Conservation (phyloP, 352 stramenopile species). For the Phytophthora brassicae region DNA sequence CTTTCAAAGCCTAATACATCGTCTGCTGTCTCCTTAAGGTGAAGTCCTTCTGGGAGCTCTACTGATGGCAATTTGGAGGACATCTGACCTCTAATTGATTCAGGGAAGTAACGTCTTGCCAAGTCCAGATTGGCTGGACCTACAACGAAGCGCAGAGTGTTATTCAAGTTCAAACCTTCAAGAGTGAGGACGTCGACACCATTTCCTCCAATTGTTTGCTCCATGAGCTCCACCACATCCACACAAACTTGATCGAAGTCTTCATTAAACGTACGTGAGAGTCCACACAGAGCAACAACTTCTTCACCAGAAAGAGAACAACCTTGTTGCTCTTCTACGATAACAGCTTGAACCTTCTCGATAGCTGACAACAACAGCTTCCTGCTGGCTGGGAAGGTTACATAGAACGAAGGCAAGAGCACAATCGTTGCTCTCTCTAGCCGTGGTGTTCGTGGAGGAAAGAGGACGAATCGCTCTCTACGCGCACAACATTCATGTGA, state of each 20-base stretch:
- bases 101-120: slow-evolving; percentile 47
- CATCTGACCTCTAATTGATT: slow-evolving; percentile 47
- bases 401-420: slow-evolving; percentile 43
- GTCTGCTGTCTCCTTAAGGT: slow-evolving; percentile 18
- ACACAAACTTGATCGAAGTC: slow-evolving; percentile 11
- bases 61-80: slow-evolving; percentile 17
- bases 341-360: slow-evolving; percentile 19
- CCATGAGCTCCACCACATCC: slow-evolving; percentile 10
- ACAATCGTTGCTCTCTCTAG: slow-evolving; percentile 44
- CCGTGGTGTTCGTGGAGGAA: slow-evolving; percentile 27
- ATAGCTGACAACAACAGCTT: slow-evolving; percentile 36
- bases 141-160: slow-evolving; percentile 38
- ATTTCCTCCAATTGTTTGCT: slow-evolving; percentile 10
- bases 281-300: slow-evolving; percentile 22
- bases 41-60: slow-evolving; percentile 22
- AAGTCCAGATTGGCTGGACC: slow-evolving; percentile 37
- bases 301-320: slow-evolving; percentile 14
- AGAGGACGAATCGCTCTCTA: slow-evolving; percentile 70
- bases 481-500: slow-evolving; percentile 51
- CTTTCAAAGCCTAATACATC: slow-evolving; percentile 42
- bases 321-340: slow-evolving; percentile 22
- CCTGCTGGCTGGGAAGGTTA: slow-evolving; percentile 24
- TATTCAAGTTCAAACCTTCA: slow-evolving; percentile 45
- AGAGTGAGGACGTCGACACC: slow-evolving; percentile 36
- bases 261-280: slow-evolving; percentile 3